phyloP scores from a whole-genome alignment of 805 yeast genomes.

The Diddensiella transvaalensis region DNA sequence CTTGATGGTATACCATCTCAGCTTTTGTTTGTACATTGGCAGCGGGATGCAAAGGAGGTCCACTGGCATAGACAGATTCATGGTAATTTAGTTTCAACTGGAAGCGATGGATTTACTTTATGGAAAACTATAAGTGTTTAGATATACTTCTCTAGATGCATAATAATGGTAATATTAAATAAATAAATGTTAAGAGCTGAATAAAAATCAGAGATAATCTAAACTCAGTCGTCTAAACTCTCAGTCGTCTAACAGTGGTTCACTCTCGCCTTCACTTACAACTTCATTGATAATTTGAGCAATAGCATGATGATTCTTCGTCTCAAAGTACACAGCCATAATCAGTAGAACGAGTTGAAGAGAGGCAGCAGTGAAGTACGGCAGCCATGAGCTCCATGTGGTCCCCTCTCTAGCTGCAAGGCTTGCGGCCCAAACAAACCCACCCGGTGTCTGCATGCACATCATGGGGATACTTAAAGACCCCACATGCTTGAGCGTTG shows the following conservation, averaged over 20 bases:
- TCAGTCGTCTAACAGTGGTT: not conserved
- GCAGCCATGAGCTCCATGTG: slow-evolving; percentile 84
- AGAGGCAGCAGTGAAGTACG: slow-evolving; percentile 67
- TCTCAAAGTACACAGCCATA: slow-evolving; percentile 56
- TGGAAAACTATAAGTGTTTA: slow-evolving; percentile 97
- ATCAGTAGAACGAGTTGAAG: slow-evolving; percentile 59
- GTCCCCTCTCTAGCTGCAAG: slow-evolving; percentile 69
- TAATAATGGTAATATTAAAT: slow-evolving; percentile 2
- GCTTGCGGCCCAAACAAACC: slow-evolving; percentile 73
- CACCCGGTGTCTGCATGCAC: slow-evolving; percentile 88
- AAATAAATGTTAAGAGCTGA: not conserved
- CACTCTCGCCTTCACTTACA: not conserved
- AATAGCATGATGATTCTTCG: slow-evolving; percentile 4
- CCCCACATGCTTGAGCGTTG: slow-evolving; percentile 67
- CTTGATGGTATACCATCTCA: slow-evolving; percentile 92
- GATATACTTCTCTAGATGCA: not conserved
- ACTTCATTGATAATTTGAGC: not conserved
- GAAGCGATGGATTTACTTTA: slow-evolving; percentile 88
- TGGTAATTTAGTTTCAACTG: slow-evolving; percentile 90
- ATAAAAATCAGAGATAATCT: too few relatives aligned
- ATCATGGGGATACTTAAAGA: slow-evolving; percentile 76
- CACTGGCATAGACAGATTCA: slow-evolving; percentile 98
- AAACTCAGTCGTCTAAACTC: too few relatives aligned
- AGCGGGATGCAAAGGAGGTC: slow-evolving; percentile 93
- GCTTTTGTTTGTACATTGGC: slow-evolving; percentile 96